Conservation (phyloP, 352 stramenopile genomes). For the Pilasporangium apinafurcum region DNA sequence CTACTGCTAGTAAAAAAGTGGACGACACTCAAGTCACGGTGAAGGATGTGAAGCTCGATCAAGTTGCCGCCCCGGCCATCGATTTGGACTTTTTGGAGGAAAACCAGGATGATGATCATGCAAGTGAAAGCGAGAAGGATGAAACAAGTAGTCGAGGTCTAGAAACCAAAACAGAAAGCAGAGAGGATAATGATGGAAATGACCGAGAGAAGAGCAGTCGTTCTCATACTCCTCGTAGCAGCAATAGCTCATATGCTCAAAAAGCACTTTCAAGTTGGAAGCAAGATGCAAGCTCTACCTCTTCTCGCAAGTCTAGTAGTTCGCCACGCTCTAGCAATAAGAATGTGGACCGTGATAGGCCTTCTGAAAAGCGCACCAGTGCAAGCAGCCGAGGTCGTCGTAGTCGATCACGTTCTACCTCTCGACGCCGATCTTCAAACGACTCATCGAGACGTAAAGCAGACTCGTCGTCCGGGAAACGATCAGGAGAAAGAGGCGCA, state of each 20-base stretch:
- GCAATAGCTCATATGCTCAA: slow-evolving; percentile 16
- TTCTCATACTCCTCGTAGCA: too few species aligned
- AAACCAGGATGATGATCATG: slow-evolving; percentile 18
- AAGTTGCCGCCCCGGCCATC: slow-evolving; percentile 75
- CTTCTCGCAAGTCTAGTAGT: slow-evolving; percentile 17
- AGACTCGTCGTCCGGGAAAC: slow-evolving; percentile 9
- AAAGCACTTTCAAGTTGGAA: slow-evolving; percentile 22
- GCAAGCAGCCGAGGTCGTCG: slow-evolving; percentile 17
- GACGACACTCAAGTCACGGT: slow-evolving; percentile 19
- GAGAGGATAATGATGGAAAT: background rate
- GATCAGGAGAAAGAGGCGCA: slow-evolving; percentile 5
- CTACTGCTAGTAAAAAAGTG: background rate
- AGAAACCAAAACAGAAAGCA: too few species aligned
- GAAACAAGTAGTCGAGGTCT: background rate
- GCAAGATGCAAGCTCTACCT: slow-evolving; percentile 14
- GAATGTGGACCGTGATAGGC: slow-evolving; percentile 12
- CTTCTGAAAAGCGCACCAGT: slow-evolving; percentile 17
- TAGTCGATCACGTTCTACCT: slow-evolving; percentile 42
- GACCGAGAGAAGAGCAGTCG: slow-evolving; percentile 6
- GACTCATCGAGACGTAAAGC: slow-evolving; percentile 20
- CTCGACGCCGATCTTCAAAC: slow-evolving; percentile 26
- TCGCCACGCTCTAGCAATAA: slow-evolving; percentile 12
- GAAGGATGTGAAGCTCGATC: slow-evolving; percentile 73
- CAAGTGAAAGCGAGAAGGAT: slow-evolving; percentile 33
- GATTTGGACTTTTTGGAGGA: slow-evolving; percentile 82